A percentile compares a stretch with the other conserved stretches of the same genome.
These are phyloP conservation scores for Fusarium lyarnte DNA, from an alignment of 2,329 filamentous ascomycete species.

Conservation along the genomic window DNA sequence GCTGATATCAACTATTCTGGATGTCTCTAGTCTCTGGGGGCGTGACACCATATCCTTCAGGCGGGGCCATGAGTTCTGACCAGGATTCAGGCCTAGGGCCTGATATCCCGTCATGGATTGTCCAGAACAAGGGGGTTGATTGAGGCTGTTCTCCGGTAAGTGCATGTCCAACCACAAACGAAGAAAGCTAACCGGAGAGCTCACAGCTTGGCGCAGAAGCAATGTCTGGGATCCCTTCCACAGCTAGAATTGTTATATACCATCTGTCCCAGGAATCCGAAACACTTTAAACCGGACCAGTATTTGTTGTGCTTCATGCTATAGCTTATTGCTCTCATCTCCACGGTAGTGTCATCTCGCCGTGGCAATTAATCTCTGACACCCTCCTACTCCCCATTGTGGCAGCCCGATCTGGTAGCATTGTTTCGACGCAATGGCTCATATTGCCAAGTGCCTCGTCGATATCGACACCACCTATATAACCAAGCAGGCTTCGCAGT, in stretches of 20 bases:
- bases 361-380: conserved; percentile 40
- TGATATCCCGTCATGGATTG: conserved; percentile 31
- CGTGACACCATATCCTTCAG: conserved; percentile 26
- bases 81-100: conserved; percentile 22
- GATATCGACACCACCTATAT: conserved; percentile 61
- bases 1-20: conserved; percentile 37
- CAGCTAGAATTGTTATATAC: conserved; percentile 41
- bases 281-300: conserved; percentile 40
- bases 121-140: conserved; percentile 35
- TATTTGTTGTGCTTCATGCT: conserved; percentile 34
- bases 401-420: conserved; percentile 29
- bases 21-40: conserved; percentile 31
- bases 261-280: conserved; percentile 42
- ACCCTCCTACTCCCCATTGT: conserved; percentile 37
- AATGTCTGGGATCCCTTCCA: conserved; percentile 40
- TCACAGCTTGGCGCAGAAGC: conserved; percentile 37
- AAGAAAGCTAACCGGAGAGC: conserved; percentile 31
- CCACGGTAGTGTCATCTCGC: conserved; percentile 34
- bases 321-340: conserved; percentile 32
- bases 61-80: conserved; percentile 20
- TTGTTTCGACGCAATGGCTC: conserved; percentile 61
- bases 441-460: conserved; percentile 69
- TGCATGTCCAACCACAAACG: conserved; percentile 35
- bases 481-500: conserved; percentile 58
- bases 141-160: conserved; percentile 30